Base-by-base conservation (phyloP, 805 yeast genomes). In the Hanseniaspora pseudoguilliermondii region DNA sequence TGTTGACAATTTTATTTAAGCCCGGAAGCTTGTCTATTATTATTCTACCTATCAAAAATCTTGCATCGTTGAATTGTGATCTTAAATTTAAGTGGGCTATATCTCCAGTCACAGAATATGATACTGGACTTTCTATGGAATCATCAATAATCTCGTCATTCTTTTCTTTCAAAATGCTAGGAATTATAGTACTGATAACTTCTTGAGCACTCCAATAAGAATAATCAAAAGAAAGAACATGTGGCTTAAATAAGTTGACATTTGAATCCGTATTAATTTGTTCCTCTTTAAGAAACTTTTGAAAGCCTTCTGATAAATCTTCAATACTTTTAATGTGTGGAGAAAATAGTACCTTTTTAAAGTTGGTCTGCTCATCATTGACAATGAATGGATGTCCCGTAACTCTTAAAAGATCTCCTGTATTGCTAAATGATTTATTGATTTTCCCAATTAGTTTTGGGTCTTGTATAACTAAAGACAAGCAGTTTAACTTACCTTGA, bases 71-170 rank as follows among this genome's bases (percentile, higher is more conserved):
- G 70, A 83, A 93, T 64, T 86, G 93, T 42, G 83, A 84, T 47
- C 89, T 75, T 43, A 93, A 69, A 64, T 93, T 93, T 64, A 95
- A 69, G 69, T 93, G 99, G 0, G 97, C 98, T 57, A 93, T 78
- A 69, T 93, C 97, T 0, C 99, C 99, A 0, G 95, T 95, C 39
- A 82, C 80, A 0, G 97, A 86, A 67, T 86, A 93, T 0, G 97
- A 95, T 0, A 93, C 75, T 0, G 98, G 99, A 9, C 84, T 73
- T 57, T 88, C 95, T 18, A 29, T 16, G 4, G 35, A 18, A 16
- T 39, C 40, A 25, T 53, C 56, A 39, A 4, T 36, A 18, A 4
- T n/a, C 5, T 13, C 35, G 3, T 35, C 20, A 43, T 78, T 82
- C 7, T 79, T 69, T 21, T 81, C 67, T 21, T 44, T 23, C 11